A percentile compares a stretch with the other conserved stretches of the same genome.
phyloP scores from a whole-genome alignment of 129 eudicot genomes.

The Ambrosia artemisiifolia region DNA sequence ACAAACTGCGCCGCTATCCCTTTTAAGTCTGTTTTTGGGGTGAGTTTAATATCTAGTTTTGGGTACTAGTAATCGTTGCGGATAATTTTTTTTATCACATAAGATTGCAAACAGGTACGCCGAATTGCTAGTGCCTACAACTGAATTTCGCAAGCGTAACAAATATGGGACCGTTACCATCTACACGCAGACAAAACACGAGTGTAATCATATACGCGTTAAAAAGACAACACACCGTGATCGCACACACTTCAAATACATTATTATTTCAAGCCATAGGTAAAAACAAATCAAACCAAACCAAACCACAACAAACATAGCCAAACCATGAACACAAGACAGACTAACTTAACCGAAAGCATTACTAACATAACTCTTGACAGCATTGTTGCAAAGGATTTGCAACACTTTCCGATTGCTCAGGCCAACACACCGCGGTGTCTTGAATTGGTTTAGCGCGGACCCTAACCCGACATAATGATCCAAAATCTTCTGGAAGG shows the following conservation, averaged over 20 bases:
- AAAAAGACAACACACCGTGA: too few species aligned
- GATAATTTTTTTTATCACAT: too few species aligned
- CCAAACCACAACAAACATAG: background rate
- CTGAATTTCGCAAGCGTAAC: too few species aligned
- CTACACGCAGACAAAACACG: too few species aligned
- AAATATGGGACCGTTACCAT: too few species aligned
- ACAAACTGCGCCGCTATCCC: too few species aligned
- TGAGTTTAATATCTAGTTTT: too few species aligned
- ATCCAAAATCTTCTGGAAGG: constrained; percentile 66
- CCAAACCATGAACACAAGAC: background rate
- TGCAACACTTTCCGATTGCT: constrained; percentile 48
- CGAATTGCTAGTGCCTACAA: too few species aligned
- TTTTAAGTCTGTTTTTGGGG: too few species aligned
- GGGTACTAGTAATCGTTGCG: too few species aligned
- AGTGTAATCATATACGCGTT: too few species aligned
- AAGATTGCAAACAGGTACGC: too few species aligned
- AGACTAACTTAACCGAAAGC: constrained; percentile 32
- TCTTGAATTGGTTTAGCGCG: constrained; percentile 83
- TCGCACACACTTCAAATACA: background rate
- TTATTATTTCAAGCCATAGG: background rate
- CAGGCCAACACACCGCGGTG: constrained; percentile 70
- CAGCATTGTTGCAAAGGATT: constrained; percentile 57
- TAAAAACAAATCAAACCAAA: background rate
- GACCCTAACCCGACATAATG: constrained; percentile 57
- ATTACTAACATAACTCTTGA: constrained; percentile 56